Evolutionary conservation across 495 filamentous ascomycete species (phyloP), one percentile per base, ranked within the genome.

Genomic region (Penicillium maclennaniae): DNA sequence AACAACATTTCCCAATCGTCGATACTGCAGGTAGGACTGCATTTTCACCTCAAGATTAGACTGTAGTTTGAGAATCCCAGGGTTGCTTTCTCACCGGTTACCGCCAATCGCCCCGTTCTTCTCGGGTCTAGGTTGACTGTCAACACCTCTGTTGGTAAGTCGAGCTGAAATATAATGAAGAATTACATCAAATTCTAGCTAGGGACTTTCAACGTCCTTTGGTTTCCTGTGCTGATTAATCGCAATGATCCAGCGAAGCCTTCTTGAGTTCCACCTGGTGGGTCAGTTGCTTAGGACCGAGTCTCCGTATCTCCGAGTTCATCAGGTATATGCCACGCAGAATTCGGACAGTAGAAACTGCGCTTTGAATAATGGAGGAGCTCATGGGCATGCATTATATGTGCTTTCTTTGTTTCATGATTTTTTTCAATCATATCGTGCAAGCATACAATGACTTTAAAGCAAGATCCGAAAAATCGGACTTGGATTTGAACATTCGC

Each of bases 11-110:
- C 66, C 47, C 39, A 77, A 68, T 27, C 71, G 64, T 21, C 69
- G 69, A 55, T 74, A 76, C 51, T 77, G 73, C 39, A 65, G 43
- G 53, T 70, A 59, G 1, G 69, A 69, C 51, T 72, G 69, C 69
- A 70, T 72, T 53, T 49, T 51, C 17, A 40, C 14, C 31, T 52
- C 48, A 20, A 17, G 51, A 53, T 55, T 55, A 58, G 54, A 58
- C 45, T 46, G 55, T 40, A 50, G 17, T 45, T 45, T 52, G 21
- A n/a, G 10, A 8, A 15, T 26, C n/a, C n/a, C 15, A 20, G 25
- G 28, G 46, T 51, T 58, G 43, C 51, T 16, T 47, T 61, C 50
- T 61, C 54, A 53, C 58, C 53, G 49, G 42, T 50, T 34, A 43
- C 12, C n/a, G 36, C 23, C 21, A 37, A 45, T 43, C 14, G 36